These are phyloP conservation scores for Fusarium kyushuense DNA, from an alignment of 2,329 filamentous ascomycete species.

Conservation along the genomic window DNA sequence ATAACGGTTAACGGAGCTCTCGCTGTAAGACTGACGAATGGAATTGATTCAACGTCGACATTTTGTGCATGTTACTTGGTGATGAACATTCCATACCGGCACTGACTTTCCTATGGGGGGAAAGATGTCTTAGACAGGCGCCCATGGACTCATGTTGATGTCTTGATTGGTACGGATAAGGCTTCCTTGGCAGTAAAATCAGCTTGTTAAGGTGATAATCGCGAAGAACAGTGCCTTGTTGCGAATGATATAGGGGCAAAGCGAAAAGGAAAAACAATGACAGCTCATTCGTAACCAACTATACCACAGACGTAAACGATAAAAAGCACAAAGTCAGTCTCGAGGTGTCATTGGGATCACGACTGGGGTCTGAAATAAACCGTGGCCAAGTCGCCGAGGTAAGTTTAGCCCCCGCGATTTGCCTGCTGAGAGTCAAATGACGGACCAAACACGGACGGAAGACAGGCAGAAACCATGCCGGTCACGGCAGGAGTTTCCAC, in stretches of 20 bases:
- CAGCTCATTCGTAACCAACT: neutral
- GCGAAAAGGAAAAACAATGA: neutral
- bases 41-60: conserved; percentile 18
- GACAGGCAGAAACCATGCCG: conserved; percentile 22
- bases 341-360: conserved; percentile 21
- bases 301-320: neutral
- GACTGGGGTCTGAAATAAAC: conserved; percentile 45
- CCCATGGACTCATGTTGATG: conserved; percentile 16
- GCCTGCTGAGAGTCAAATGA: conserved; percentile 31
- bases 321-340: conserved; percentile 23
- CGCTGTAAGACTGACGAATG: conserved; percentile 32
- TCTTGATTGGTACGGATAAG: conserved; percentile 24
- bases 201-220: neutral
- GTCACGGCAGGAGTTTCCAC: conserved; percentile 38
- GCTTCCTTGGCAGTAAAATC: conserved; percentile 5
- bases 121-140: conserved; percentile 26
- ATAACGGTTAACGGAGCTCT: conserved; percentile 6
- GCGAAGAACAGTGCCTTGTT: neutral
- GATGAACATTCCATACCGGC: conserved; percentile 23
- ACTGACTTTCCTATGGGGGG: conserved; percentile 27
- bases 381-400: conserved; percentile 29
- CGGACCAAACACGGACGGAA: conserved; percentile 20
- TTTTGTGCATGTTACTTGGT: conserved; percentile 13
- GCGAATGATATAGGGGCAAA: neutral
- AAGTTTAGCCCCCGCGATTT: conserved; percentile 40